Conservation (phyloP, 208 protist genomes). For the Acanthamoeba triangularis region DNA sequence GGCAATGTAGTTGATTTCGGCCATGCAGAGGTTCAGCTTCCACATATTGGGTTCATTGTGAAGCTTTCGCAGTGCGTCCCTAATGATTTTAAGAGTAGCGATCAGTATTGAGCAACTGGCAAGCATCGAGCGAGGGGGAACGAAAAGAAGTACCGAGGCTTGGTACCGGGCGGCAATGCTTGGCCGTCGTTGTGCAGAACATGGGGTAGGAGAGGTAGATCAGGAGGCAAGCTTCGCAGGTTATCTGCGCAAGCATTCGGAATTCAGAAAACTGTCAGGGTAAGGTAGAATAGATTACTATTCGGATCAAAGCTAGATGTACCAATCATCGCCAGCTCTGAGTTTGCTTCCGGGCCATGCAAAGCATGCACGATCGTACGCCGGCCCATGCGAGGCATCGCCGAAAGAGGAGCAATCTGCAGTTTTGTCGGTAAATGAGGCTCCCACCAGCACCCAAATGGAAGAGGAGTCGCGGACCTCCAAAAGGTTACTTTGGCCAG, state of each 20-base stretch:
- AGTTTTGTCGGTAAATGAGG: background rate
- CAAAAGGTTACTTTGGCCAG: constrained; percentile 51
- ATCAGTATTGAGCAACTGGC: background rate
- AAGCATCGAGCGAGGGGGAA: background rate
- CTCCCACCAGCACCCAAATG: background rate
- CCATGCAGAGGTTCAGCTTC: constrained; percentile 56
- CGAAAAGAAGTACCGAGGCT: background rate
- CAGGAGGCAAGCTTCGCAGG: background rate
- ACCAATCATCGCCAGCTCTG: constrained; percentile 67
- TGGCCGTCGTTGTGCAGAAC: constrained; percentile 52
- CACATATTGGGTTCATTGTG: constrained; percentile 1
- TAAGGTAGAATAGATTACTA: background rate
- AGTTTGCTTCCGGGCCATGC: constrained; percentile 52
- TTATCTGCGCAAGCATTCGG: constrained; percentile 34
- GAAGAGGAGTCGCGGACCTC: background rate
- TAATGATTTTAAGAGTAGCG: background rate
- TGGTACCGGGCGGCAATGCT: constrained; percentile 25
- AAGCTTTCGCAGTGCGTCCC: background rate
- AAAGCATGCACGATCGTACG: constrained; percentile 50
- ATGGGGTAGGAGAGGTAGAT: constrained; percentile 17
- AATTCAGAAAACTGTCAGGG: background rate
- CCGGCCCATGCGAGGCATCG: constrained; percentile 43
- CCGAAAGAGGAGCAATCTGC: constrained; percentile 70
- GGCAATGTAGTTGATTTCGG: constrained; percentile 62
- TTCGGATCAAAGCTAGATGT: too few relatives aligned